These are phyloP conservation scores for Circinella umbellata DNA, from an alignment of 371 early-diverging fungal species.

Conservation along the genomic window DNA sequence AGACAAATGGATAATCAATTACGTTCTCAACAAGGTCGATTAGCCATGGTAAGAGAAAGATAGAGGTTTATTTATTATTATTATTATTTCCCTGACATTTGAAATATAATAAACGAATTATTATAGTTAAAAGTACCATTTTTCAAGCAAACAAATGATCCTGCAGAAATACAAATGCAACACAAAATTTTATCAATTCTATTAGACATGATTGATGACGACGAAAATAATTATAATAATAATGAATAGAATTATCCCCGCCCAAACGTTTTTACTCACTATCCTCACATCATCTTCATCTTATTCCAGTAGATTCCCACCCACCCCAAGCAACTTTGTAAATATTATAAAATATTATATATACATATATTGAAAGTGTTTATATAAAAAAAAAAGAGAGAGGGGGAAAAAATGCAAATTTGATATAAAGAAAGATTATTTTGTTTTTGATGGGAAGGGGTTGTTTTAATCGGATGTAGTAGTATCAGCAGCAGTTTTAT, in stretches of 20 bases:
- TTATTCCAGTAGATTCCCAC: not conserved
- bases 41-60: conserved; percentile 24
- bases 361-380: conserved; percentile 3
- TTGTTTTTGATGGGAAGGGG: not conserved
- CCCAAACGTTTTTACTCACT: not conserved
- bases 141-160: conserved; percentile 37
- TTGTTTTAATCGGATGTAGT: not conserved
- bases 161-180: conserved; percentile 36
- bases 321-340: not conserved
- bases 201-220: conserved; percentile 42
- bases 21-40: conserved; percentile 30
- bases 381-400: not conserved
- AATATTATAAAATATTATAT: not conserved
- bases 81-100: not conserved
- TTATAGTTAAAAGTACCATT: conserved; percentile 44
- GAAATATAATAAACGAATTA: not conserved
- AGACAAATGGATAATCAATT: conserved; percentile 41
- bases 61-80: not conserved
- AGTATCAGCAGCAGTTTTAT: not conserved
- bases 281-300: not conserved
- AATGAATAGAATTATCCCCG: too few species aligned
- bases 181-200: conserved; percentile 45
- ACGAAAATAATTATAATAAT: not conserved
- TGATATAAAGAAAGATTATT: not conserved
- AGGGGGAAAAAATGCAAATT: not conserved